phyloP scores from a whole-genome alignment of 1,284 basidiomycete species.

The Sphaerobolus stellatus region DNA sequence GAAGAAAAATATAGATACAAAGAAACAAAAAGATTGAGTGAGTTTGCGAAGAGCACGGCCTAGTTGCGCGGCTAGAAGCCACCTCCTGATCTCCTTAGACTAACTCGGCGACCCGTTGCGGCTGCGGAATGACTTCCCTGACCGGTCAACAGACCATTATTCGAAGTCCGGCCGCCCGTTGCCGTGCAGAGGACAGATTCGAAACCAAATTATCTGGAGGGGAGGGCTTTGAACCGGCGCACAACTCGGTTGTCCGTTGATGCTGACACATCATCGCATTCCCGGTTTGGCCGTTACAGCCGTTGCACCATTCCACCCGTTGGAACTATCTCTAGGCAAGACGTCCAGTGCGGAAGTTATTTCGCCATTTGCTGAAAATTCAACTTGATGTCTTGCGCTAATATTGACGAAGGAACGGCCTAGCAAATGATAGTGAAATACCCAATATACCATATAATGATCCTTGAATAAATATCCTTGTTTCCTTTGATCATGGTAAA shows the following conservation, averaged over 20 bases:
- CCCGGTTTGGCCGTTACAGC: conserved; percentile 79
- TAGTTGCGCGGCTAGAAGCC: conserved; percentile 76
- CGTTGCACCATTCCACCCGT: too few relatives aligned
- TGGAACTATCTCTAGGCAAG: too few relatives aligned
- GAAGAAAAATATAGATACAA: too few relatives aligned
- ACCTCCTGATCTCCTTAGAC: conserved; percentile 82
- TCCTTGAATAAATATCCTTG: too few relatives aligned
- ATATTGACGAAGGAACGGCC: too few relatives aligned
- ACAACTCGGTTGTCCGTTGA: conserved; percentile 61
- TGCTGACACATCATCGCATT: conserved; percentile 66
- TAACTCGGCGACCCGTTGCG: conserved; percentile 80
- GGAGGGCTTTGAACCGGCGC: conserved; percentile 87
- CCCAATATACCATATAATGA: too few relatives aligned
- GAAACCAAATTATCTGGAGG: conserved; percentile 89
- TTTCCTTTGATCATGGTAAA: too few relatives aligned
- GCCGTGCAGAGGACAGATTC: conserved; percentile 56
- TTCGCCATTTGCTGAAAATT: too few relatives aligned
- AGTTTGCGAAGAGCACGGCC: conserved; percentile 74
- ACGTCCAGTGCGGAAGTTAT: too few relatives aligned
- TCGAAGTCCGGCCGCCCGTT: conserved; percentile 65
- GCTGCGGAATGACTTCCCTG: conserved; percentile 90
- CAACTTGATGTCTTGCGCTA: too few relatives aligned
- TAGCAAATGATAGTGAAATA: too few relatives aligned
- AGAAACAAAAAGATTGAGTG: too few relatives aligned
- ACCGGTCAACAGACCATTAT: conserved; percentile 78